Percentiles rank a stretch among this genome's conserved stretches.
These are phyloP conservation scores for Moesziomyces parantarcticus DNA, from an alignment of 1,284 basidiomycete genomes.

Conservation along the genomic window DNA sequence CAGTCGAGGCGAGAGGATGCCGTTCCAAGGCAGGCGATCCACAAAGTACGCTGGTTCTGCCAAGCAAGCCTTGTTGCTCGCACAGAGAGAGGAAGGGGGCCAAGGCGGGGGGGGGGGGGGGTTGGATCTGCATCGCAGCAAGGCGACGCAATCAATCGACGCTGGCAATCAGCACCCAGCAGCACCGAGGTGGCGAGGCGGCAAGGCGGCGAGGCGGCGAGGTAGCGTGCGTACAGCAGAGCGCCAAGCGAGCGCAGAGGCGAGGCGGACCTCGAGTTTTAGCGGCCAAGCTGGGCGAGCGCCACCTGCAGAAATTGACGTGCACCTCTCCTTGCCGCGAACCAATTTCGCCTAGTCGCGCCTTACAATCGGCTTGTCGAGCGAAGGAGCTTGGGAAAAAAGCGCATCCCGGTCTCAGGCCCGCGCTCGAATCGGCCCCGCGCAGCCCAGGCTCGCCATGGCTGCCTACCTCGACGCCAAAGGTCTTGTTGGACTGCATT, in stretches of 20 bases:
- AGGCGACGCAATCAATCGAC: neutral
- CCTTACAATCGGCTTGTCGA: too few species aligned
- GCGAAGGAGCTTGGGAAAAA: neutral
- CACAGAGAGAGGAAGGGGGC: too few species aligned
- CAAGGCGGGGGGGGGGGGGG: too few species aligned
- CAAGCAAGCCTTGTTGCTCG: neutral
- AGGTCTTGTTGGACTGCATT: too few species aligned
- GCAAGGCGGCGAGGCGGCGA: too few species aligned
- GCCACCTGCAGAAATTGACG: conserved; percentile 12
- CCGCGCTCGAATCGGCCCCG: neutral
- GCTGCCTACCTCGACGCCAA: too few species aligned
- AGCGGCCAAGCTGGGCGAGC: conserved; percentile 9
- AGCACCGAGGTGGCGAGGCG: too few species aligned
- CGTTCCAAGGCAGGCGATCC: neutral
- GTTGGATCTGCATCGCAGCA: too few species aligned
- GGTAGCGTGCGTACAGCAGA: neutral
- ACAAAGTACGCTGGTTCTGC: neutral
- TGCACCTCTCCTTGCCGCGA: neutral
- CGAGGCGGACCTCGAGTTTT: conserved; percentile 22
- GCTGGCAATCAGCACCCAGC: neutral
- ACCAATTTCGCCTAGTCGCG: conserved; percentile 1
- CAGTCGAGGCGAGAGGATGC: neutral
- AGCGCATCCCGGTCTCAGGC: neutral
- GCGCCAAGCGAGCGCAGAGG: neutral
- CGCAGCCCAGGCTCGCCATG: neutral